A percentile compares a stretch with the other conserved stretches of the same genome.
These are phyloP conservation scores for Hortiboletus flavorubellus DNA, from an alignment of 768 basidiomycete genomes.

Conservation along the genomic window DNA sequence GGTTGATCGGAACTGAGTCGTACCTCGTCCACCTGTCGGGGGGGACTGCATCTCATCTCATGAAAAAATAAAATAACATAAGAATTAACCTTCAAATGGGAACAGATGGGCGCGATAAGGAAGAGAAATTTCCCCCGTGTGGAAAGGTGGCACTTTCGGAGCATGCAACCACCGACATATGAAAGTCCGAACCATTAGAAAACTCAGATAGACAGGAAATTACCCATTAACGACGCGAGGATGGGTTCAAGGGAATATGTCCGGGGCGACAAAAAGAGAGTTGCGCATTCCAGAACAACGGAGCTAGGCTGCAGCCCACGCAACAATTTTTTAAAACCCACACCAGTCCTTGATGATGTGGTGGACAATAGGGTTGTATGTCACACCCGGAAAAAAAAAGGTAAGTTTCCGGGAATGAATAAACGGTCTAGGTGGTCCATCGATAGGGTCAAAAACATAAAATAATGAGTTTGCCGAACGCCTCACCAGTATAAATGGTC, in stretches of 20 bases:
- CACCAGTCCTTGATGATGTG: conserved; percentile 4
- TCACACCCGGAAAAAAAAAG: conserved; percentile 22
- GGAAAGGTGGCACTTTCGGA: conserved; percentile 23
- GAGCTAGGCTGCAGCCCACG: conserved; percentile 5
- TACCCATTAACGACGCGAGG: conserved; percentile 11
- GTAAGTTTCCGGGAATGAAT: conserved; percentile 25
- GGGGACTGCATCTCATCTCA: conserved; percentile 16
- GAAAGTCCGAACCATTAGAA: conserved; percentile 32
- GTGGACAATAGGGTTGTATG: conserved; percentile 15
- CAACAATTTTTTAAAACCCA: conserved; percentile 8
- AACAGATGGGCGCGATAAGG: conserved; percentile 24
- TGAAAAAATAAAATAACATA: conserved; percentile 4
- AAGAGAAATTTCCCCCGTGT: conserved; percentile 12
- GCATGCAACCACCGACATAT: conserved; percentile 26
- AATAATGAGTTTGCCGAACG: conserved; percentile 23
- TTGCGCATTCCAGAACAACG: conserved; percentile 9
- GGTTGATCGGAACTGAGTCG: conserved; percentile 10
- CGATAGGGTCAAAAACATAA: conserved; percentile 27
- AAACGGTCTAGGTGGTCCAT: conserved; percentile 21
- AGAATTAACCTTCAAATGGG: conserved; percentile 14
- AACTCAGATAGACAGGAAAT: conserved; percentile 28
- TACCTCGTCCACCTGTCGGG: conserved; percentile 16
- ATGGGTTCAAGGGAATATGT: conserved; percentile 5
- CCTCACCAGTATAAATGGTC: conserved; percentile 22
- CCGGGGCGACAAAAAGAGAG: conserved; percentile 3